Base-by-base conservation (phyloP, 208 protist genomes). In the Entamoeba histolytica region DNA sequence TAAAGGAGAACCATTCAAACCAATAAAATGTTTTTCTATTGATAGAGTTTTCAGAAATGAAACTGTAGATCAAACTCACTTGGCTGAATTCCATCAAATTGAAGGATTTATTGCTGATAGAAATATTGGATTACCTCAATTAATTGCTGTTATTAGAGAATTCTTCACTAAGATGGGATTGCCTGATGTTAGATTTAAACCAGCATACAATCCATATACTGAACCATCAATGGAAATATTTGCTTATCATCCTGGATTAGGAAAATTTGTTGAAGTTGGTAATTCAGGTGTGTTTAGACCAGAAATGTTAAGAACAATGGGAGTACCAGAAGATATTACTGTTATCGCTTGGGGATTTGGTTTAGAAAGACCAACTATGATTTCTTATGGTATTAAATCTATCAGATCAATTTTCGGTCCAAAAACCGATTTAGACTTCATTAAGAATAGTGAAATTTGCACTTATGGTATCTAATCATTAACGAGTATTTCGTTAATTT, bases 161-260 rank as follows among this genome's bases (percentile, higher is more conserved):
- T 99, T 99, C 96, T 99, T 99, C 96, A 95, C 95, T 49, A 97
- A 97, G 91, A 97, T 99, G 92, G 98, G 98, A 35, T 97, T 99
- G 49, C 96, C 97, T 91, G 94, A 98, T 93, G 94, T 99, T 39
- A 97, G 97, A 94, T 99, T 99, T 97, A 99, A 99, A 96, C 98
- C 99, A 28, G 98, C 99, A 50, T 99, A 99, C 96, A 99, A 99
- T 96, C 99, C 99, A 31, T 99, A 99, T 97, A 99, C 99, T 31
- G 99, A 99, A 96, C 99, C 99, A 44, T 99, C 97, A 35, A 99
- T 99, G 99, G 99, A 99, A 95, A 99, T 99, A 93, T 99, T 99
- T 95, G 96, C 97, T 94, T 93, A 87, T 49, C 49, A 87, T 12
- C 96, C 94, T 91, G 97, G 96, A 17, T 96, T 99, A 19, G 96